Evolutionary conservation across 305 asterid species (phyloP).

Genomic region (Solanum hybrid): DNA sequence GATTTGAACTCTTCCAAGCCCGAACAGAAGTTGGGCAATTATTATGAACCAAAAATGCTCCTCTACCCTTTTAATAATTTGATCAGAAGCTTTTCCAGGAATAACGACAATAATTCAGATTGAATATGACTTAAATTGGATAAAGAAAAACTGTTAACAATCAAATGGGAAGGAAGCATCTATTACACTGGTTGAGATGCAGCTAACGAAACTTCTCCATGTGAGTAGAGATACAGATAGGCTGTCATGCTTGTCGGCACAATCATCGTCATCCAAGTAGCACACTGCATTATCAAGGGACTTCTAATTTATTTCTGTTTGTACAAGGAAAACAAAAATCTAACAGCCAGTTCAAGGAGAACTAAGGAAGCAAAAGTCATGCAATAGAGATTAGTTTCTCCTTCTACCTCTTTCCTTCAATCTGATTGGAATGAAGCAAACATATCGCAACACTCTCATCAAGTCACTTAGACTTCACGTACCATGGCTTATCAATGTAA

Average conservation of each 20-base stretch:
- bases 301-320: slow-evolving; percentile 6
- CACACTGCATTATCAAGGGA: slow-evolving; percentile 55
- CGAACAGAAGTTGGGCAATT: background rate
- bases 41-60: background rate
- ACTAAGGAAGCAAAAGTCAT: background rate
- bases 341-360: background rate
- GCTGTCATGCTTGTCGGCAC: slow-evolving; percentile 99
- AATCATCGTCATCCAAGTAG: slow-evolving; percentile 93
- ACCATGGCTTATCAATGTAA: background rate
- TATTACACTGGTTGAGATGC: slow-evolving; percentile 99
- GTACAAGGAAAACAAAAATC: background rate
- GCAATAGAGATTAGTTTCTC: background rate
- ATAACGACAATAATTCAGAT: background rate
- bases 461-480: background rate
- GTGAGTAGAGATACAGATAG: slow-evolving; percentile 93
- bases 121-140: slow-evolving; percentile 3
- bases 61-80: background rate
- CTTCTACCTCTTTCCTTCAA: background rate
- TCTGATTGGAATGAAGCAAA: background rate
- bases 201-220: slow-evolving; percentile 93
- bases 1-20: background rate
- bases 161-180: slow-evolving; percentile 63
- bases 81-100: slow-evolving; percentile 13
- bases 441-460: background rate
- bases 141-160: slow-evolving; percentile 1